Evolutionary conservation across 2,329 filamentous ascomycete species (phyloP).

Genomic region (Corniculantispora saksenae): DNA sequence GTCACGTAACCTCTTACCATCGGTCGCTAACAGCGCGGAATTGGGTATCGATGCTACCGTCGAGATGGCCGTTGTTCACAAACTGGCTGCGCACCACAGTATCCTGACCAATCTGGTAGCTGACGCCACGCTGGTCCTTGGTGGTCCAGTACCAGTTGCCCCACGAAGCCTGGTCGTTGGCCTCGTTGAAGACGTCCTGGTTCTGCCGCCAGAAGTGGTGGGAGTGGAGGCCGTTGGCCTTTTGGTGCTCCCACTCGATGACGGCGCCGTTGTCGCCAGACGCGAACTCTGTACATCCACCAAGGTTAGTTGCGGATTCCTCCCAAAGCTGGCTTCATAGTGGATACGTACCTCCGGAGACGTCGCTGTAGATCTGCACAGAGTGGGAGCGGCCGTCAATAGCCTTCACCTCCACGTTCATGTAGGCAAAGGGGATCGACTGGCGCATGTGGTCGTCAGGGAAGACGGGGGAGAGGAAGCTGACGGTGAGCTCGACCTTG

Average conservation of each 20-base stretch:
- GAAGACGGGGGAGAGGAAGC: conserved; percentile 70
- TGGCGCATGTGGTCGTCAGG: conserved; percentile 66
- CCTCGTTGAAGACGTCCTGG: conserved; percentile 69
- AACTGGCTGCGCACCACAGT: conserved; percentile 67
- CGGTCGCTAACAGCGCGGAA: conserved; percentile 50
- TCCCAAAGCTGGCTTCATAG: conserved; percentile 50
- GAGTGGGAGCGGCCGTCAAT: conserved; percentile 62
- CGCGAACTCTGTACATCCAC: conserved; percentile 61
- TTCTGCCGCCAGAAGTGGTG: conserved; percentile 62
- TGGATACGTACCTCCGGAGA: conserved; percentile 43
- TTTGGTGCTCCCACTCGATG: conserved; percentile 64
- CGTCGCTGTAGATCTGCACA: conserved; percentile 72
- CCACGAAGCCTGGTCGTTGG: conserved; percentile 74
- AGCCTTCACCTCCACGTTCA: conserved; percentile 63
- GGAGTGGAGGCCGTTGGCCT: conserved; percentile 55
- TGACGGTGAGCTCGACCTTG: conserved; percentile 64
- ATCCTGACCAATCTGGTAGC: conserved; percentile 72
- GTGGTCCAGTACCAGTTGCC: conserved; percentile 77
- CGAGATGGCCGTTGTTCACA: conserved; percentile 59
- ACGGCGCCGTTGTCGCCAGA: conserved; percentile 59
- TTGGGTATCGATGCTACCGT: conserved; percentile 62
- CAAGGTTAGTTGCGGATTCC: conserved; percentile 28
- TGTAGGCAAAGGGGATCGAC: conserved; percentile 70
- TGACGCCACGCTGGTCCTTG: conserved; percentile 53
- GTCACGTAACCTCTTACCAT: conserved; percentile 30